Conservation (phyloP, 1,139 yeast genomes). For the Zhuliangozyma blackwelliae region DNA sequence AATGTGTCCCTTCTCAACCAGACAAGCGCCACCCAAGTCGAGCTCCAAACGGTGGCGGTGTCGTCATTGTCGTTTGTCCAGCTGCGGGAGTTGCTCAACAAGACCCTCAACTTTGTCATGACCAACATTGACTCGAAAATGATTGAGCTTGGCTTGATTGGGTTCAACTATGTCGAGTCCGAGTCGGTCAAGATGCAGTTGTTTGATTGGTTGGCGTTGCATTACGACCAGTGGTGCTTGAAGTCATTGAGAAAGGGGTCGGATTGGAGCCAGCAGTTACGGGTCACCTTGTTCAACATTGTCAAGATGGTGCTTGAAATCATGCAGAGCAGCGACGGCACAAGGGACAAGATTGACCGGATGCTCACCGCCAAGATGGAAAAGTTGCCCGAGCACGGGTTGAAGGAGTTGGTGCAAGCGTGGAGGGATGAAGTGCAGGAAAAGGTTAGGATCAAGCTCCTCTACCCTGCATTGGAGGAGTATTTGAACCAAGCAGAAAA, state of each 20-base stretch:
- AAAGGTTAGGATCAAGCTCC: constrained; percentile 9
- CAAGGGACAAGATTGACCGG: constrained; percentile 7
- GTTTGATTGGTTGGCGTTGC: constrained; percentile 54
- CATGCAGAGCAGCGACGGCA: constrained; percentile 33
- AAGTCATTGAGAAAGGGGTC: constrained; percentile 43
- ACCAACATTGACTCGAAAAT: constrained; percentile 51
- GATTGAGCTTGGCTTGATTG: constrained; percentile 53
- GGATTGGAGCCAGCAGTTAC: constrained; percentile 37
- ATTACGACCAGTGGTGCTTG: constrained; percentile 48
- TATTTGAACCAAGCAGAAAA: neutral
- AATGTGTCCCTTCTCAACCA: constrained; percentile 31
- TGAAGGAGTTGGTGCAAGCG: constrained; percentile 19
- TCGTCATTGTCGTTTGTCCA: constrained; percentile 48
- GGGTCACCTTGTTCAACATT: constrained; percentile 37
- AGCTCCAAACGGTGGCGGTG: constrained; percentile 51
- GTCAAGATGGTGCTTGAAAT: constrained; percentile 36
- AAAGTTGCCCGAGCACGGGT: constrained; percentile 33
- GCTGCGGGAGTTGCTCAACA: constrained; percentile 42
- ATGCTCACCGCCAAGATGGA: constrained; percentile 30
- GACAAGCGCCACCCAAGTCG: constrained; percentile 26
- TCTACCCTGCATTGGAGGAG: constrained; percentile 4
- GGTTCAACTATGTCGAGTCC: constrained; percentile 23
- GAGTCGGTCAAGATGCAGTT: constrained; percentile 21
- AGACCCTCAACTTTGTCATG: constrained; percentile 51
- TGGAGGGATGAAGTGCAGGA: constrained; percentile 18